phyloP scores from a whole-genome alignment of 345 rosid genomes.

The Geranium brycei region DNA sequence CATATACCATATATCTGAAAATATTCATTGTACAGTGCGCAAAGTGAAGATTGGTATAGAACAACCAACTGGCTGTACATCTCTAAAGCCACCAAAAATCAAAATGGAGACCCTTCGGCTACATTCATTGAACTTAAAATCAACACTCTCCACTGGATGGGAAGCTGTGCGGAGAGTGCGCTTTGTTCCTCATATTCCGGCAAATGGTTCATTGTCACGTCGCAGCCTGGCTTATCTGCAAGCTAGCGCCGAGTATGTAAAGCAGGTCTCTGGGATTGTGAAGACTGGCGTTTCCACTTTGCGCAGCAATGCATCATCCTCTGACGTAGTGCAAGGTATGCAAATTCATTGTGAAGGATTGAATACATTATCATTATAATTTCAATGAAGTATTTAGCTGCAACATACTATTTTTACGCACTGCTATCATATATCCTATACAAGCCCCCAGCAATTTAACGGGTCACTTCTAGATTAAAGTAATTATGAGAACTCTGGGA shows the following conservation, averaged over 20 bases:
- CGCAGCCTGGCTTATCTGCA: slow-evolving; percentile 87
- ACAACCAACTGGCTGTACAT: slow-evolving; percentile 69
- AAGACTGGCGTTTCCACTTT: slow-evolving; percentile 83
- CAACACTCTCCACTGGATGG: slow-evolving; percentile 56
- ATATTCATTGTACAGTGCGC: slow-evolving; percentile 48
- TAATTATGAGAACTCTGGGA: neutral
- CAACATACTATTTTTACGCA: neutral
- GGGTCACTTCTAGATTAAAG: neutral
- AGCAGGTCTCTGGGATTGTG: slow-evolving; percentile 87
- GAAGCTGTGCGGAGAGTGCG: slow-evolving; percentile 48
- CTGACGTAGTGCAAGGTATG: slow-evolving; percentile 74
- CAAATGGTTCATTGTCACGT: slow-evolving; percentile 64
- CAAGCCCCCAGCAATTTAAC: too few species aligned
- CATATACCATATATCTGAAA: neutral
- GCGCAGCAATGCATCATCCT: slow-evolving; percentile 76
- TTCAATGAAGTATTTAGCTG: neutral
- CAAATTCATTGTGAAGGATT: neutral
- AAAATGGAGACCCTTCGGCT: slow-evolving; percentile 46
- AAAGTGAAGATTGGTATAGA: slow-evolving; percentile 67
- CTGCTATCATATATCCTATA: neutral
- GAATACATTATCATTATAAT: neutral
- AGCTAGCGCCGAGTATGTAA: slow-evolving; percentile 81
- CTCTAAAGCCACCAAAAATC: slow-evolving; percentile 9
- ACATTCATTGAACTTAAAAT: slow-evolving; percentile 48
- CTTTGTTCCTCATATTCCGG: slow-evolving; percentile 45